phyloP scores from a whole-genome alignment of 305 asterid genomes.

The Fraxinus velutina region DNA sequence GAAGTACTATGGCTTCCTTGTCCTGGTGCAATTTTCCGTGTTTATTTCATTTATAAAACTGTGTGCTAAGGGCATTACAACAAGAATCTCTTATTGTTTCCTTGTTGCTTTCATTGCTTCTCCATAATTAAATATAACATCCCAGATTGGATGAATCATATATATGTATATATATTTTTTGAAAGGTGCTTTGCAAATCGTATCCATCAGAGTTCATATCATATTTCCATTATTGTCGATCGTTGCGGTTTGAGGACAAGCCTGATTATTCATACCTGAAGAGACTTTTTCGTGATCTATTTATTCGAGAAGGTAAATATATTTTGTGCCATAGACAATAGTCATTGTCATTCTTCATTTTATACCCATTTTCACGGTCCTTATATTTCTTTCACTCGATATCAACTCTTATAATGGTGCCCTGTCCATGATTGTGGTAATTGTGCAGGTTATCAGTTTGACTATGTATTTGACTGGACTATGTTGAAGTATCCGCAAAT shows the following conservation, averaged over 20 bases:
- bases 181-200: conserved; percentile 81
- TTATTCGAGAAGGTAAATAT: conserved; percentile 76
- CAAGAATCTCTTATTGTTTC: background rate
- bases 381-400: background rate
- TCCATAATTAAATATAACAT: conserved; percentile 4
- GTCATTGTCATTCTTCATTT: background rate
- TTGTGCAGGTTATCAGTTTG: conserved; percentile 79
- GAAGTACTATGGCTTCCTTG: conserved; percentile 48
- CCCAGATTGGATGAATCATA: conserved; percentile 11
- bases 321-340: background rate
- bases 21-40: background rate
- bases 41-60: background rate
- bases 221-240: conserved; percentile 84
- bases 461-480: conserved; percentile 96
- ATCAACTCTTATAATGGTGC: background rate
- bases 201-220: conserved; percentile 86
- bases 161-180: background rate
- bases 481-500: conserved; percentile 79
- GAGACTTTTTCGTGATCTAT: conserved; percentile 88
- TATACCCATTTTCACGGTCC: background rate
- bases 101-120: background rate
- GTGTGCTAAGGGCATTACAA: background rate
- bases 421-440: background rate
- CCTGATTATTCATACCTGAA: conserved; percentile 95
- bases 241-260: conserved; percentile 87